Conservation (phyloP, 2,329 filamentous ascomycete species). For the Pezicula rhizophila region DNA sequence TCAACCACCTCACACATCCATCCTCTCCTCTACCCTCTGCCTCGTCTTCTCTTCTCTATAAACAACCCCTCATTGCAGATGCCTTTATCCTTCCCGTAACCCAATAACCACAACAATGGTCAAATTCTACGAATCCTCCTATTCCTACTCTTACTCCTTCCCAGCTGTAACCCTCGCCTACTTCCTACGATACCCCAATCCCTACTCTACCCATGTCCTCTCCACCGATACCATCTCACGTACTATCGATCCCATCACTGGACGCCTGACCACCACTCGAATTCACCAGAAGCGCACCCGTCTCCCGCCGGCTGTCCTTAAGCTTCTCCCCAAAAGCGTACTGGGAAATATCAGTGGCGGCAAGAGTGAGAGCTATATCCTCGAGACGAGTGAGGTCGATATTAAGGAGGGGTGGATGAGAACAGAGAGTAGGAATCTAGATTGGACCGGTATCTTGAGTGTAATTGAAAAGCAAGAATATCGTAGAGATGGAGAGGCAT, state of each 20-base stretch:
- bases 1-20: no score
- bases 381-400: slow-evolving; percentile 75
- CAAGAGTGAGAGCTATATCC: slow-evolving; percentile 63
- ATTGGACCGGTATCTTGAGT: slow-evolving; percentile 74
- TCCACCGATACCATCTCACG: slow-evolving; percentile 78
- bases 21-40: no score
- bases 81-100: slow-evolving; percentile 11
- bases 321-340: slow-evolving; percentile 65
- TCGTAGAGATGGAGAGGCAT: slow-evolving; percentile 27
- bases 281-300: slow-evolving; percentile 79
- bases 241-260: slow-evolving; percentile 65
- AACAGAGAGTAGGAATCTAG: slow-evolving; percentile 74
- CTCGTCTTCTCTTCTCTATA: no score
- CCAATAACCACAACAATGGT: slow-evolving; percentile 20
- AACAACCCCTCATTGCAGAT: slow-evolving; percentile 6
- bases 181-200: slow-evolving; percentile 84
- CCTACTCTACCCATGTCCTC: slow-evolving; percentile 75
- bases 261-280: slow-evolving; percentile 70
- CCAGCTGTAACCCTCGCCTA: slow-evolving; percentile 82
- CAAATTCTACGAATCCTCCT: slow-evolving; percentile 45
- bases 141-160: slow-evolving; percentile 75
- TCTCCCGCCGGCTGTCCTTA: slow-evolving; percentile 67
- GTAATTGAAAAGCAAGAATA: slow-evolving; percentile 74
- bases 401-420: slow-evolving; percentile 77
- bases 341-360: slow-evolving; percentile 50